Conservation (phyloP, 2,329 filamentous ascomycete species). For the Parastagonospora nodorum region DNA sequence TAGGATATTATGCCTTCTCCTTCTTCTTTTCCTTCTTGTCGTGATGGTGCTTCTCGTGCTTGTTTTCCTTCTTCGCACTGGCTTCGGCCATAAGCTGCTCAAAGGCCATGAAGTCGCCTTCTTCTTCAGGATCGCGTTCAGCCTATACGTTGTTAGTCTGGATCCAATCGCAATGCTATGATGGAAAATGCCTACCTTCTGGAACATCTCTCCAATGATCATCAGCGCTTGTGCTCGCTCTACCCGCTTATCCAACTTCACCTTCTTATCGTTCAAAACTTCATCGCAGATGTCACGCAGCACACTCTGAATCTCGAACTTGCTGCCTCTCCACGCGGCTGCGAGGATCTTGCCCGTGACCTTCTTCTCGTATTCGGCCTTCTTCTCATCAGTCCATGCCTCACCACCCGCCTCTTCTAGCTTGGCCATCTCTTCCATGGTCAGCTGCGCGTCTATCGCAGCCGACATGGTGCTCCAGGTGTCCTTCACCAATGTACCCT, state of each 20-base stretch:
- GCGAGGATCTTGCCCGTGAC: constrained; percentile 98
- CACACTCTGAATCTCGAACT: constrained; percentile 97
- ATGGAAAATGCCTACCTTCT: constrained; percentile 64
- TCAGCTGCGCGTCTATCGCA: constrained; percentile 95
- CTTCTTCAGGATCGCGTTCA: constrained; percentile 87
- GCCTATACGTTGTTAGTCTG: constrained; percentile 60
- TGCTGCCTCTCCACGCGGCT: constrained; percentile 93
- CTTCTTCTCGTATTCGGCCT: constrained; percentile 90
- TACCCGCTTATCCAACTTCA: constrained; percentile 80
- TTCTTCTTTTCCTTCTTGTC: constrained; percentile 41
- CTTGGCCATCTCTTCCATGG: constrained; percentile 98
- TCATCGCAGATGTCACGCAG: constrained; percentile 91
- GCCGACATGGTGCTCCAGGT: constrained; percentile 98
- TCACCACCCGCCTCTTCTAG: constrained; percentile 93
- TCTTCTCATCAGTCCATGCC: constrained; percentile 98
- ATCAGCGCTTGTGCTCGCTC: constrained; percentile 90
- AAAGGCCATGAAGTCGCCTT: constrained; percentile 98
- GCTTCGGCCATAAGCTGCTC: constrained; percentile 97
- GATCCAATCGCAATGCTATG: neutral
- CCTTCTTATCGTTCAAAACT: constrained; percentile 78
- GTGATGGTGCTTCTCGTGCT: constrained; percentile 72
- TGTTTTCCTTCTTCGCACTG: constrained; percentile 87
- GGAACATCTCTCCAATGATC: constrained; percentile 85
- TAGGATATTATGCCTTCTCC: constrained; percentile 24
- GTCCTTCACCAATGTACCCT: constrained; percentile 95